Base-by-base conservation (phyloP, 441 rosid species). In the Pelargonium exstipulatum region DNA sequence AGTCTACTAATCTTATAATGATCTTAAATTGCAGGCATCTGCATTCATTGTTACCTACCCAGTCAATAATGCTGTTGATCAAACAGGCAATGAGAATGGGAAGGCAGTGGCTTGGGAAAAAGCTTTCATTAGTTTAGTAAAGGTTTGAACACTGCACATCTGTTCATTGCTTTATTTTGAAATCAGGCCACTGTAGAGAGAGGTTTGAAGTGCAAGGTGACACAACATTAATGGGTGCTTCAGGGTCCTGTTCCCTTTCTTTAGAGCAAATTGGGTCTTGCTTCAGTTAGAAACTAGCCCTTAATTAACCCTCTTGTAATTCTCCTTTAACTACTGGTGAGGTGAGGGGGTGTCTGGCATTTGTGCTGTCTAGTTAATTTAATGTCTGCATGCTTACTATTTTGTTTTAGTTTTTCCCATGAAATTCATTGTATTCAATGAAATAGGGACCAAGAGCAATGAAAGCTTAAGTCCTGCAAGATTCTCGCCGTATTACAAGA, bases 51-150 rank as follows among this genome's bases (percentile, higher is more conserved):
- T 88, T 70, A 85, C 91, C 45, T 88, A 83, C 75, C 94, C 94
- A 32, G 94, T 88, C 64, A 83, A 86, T 74, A 88, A 88, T 77
- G 91, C 80, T 65, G 51, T 85, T 75, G 87, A 85, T 71, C 84
- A 83, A 69, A 80, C 82, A 60, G 80, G 81, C 71, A 71, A 75
- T 26, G 82, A 75, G 71, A 86, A 83, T 74, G 85, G 82, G 77
- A 88, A 77, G 78, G 91, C 94, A 58, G 74, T 86, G 73, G 90
- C 91, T 67, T 88, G 94, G 94, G 94, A 88, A 68, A 84, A 86
- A 73, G 81, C 85, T 72, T 88, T 88, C 82, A 84, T 86, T 79
- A 79, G 77, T 65, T 75, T 88, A 73, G 87, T 79, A 53, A 86
- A 88, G 94, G 94, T 86, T 73, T 73, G 78, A 62, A 62, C 67